phyloP scores from a whole-genome alignment of 768 basidiomycete species.

The Phlebiopsis flavidoalba region DNA sequence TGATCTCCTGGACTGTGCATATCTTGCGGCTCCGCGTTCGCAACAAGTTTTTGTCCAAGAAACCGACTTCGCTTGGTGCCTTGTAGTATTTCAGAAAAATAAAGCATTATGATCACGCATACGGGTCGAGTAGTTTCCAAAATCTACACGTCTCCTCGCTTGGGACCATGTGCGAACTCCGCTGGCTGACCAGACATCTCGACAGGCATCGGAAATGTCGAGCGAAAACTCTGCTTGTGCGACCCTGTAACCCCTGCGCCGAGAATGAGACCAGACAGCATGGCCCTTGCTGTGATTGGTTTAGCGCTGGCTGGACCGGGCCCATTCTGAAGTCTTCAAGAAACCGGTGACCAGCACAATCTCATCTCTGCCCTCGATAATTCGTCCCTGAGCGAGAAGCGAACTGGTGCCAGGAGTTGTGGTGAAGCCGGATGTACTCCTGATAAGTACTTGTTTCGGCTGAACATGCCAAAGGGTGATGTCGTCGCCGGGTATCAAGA shows the following conservation, averaged over 20 bases:
- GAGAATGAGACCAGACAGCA: neutral
- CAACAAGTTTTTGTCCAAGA: neutral
- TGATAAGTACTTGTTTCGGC: neutral
- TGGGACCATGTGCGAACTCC: conserved; percentile 1
- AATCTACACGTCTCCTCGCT: neutral
- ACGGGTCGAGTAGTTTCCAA: neutral
- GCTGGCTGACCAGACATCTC: neutral
- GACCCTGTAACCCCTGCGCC: neutral
- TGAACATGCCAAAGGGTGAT: neutral
- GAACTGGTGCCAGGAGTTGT: neutral
- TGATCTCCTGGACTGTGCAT: neutral
- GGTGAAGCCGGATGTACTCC: neutral
- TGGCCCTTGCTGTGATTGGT: neutral
- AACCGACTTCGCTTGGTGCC: conserved; percentile 1
- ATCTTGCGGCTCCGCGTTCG: conserved; percentile 1
- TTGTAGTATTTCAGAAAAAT: conserved; percentile 12
- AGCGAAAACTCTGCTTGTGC: neutral
- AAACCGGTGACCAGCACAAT: neutral
- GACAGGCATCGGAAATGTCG: neutral
- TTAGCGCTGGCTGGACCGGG: neutral
- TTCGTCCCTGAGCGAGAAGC: neutral
- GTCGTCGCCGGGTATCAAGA: neutral
- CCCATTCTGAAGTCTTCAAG: conserved; percentile 2
- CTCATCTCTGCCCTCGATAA: neutral
- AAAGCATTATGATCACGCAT: conserved; percentile 12